Conservation (phyloP, 768 basidiomycete genomes). For the Sporobolomyces phaffii region DNA sequence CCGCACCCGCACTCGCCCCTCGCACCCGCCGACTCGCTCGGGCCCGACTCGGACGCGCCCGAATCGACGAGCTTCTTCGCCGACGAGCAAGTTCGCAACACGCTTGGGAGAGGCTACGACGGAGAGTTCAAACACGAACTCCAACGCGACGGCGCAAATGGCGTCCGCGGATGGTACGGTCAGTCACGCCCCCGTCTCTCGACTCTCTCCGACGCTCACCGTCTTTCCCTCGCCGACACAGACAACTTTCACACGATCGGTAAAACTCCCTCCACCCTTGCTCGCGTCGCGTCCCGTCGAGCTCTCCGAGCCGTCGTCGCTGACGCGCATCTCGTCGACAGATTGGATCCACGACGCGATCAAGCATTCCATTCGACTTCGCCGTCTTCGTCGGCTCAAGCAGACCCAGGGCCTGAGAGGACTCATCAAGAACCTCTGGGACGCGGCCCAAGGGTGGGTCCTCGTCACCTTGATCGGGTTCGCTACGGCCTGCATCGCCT, state of each 20-base stretch:
- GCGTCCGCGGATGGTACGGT: slow-evolving; percentile 47
- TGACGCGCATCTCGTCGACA: slow-evolving; percentile 46
- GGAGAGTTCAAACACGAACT: slow-evolving; percentile 26
- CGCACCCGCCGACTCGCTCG: too few species aligned
- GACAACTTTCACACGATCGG: slow-evolving; percentile 38
- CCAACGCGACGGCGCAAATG: slow-evolving; percentile 36
- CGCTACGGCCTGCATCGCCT: slow-evolving; percentile 76
- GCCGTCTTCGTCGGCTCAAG: slow-evolving; percentile 22
- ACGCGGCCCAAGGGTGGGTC: slow-evolving; percentile 55
- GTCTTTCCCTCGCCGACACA: neutral
- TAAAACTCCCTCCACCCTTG: neutral
- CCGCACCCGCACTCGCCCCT: too few species aligned
- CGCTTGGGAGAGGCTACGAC: slow-evolving; percentile 26
- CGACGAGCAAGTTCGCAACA: neutral
- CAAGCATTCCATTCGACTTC: slow-evolving; percentile 41
- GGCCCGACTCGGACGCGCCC: too few species aligned
- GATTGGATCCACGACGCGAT: slow-evolving; percentile 92
- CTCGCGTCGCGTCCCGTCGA: too few species aligned
- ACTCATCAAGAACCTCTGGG: slow-evolving; percentile 28
- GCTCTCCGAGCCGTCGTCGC: slow-evolving; percentile 6
- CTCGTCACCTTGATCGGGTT: slow-evolving; percentile 80
- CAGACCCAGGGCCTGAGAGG: slow-evolving; percentile 30
- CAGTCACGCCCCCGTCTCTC: neutral
- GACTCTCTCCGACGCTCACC: too few species aligned
- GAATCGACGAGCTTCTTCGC: slow-evolving; percentile 1